Evolutionary conservation across 164 flowering plant genomes (phyloP).

Genomic region (Sextonia rubra): DNA sequence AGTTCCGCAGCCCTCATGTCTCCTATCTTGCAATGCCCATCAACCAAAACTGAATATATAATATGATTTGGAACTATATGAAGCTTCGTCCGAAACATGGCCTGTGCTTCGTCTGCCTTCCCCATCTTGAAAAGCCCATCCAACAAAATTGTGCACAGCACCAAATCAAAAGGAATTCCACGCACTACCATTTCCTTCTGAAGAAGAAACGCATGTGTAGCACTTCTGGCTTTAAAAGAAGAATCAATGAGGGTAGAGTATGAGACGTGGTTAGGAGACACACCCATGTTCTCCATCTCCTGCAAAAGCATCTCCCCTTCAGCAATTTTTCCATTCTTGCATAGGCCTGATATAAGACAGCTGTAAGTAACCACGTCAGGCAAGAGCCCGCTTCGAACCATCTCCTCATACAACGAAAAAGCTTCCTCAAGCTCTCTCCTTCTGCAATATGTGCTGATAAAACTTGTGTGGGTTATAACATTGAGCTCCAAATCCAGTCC

Average conservation of each 20-base stretch:
- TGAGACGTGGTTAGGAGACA: slow-evolving; percentile 65
- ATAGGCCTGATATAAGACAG: slow-evolving; percentile 61
- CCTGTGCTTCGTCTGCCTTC: slow-evolving; percentile 52
- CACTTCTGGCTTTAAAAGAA: slow-evolving; percentile 42
- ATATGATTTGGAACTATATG: slow-evolving; percentile 46
- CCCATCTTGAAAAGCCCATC: slow-evolving; percentile 82
- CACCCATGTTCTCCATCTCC: slow-evolving; percentile 67
- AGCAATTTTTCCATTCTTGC: slow-evolving; percentile 47
- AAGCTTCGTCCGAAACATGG: slow-evolving; percentile 35
- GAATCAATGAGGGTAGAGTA: slow-evolving; percentile 58
- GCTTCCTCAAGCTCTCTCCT: slow-evolving; percentile 51
- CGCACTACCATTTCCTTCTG: slow-evolving; percentile 64
- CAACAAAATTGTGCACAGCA: slow-evolving; percentile 54
- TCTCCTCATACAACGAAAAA: slow-evolving; percentile 50
- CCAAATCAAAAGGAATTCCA: slow-evolving; percentile 64
- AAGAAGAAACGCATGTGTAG: slow-evolving; percentile 35
- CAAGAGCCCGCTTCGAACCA: slow-evolving; percentile 52
- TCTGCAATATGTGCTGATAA: slow-evolving; percentile 49
- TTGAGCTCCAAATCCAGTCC: slow-evolving; percentile 30
- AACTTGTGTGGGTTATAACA: slow-evolving; percentile 59
- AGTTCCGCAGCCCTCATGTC: slow-evolving; percentile 51
- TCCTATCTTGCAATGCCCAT: slow-evolving; percentile 68
- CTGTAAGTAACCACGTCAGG: slow-evolving; percentile 74
- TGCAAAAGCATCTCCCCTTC: slow-evolving; percentile 49
- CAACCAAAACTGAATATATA: slow-evolving; percentile 64